Conservation (phyloP, 768 basidiomycete species). For the Guyanaporus albipodus region DNA sequence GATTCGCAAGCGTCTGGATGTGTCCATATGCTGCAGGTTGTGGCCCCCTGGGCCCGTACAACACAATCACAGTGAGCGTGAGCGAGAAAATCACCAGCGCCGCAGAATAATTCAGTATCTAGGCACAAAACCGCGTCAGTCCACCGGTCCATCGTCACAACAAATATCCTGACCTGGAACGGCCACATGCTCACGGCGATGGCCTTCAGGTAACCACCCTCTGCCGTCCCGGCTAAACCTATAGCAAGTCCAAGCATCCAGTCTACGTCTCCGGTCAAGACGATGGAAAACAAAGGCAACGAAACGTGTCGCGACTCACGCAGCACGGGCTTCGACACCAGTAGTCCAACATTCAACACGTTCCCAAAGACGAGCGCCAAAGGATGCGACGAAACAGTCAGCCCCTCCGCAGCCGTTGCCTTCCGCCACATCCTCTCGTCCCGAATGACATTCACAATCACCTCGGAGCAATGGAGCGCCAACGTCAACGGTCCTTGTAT, state of each 20-base stretch:
- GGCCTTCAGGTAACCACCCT: slow-evolving; percentile 4
- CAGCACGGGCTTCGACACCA: slow-evolving; percentile 22
- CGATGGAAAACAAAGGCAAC: neutral
- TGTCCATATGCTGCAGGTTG: slow-evolving; percentile 34
- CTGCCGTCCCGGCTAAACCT: slow-evolving; percentile 13
- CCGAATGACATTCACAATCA: slow-evolving; percentile 27
- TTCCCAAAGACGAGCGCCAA: slow-evolving; percentile 22
- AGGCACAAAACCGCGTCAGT: neutral
- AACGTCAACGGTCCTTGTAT: slow-evolving; percentile 30
- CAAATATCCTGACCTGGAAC: slow-evolving; percentile 16
- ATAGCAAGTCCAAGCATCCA: slow-evolving; percentile 33
- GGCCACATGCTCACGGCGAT: slow-evolving; percentile 26
- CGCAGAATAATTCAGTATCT: slow-evolving; percentile 28
- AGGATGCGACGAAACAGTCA: slow-evolving; percentile 16
- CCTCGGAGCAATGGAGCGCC: slow-evolving; percentile 27
- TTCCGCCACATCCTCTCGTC: slow-evolving; percentile 28
- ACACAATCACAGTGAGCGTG: slow-evolving; percentile 9
- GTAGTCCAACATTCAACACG: slow-evolving; percentile 11
- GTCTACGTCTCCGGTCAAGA: slow-evolving; percentile 14
- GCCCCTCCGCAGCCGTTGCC: slow-evolving; percentile 16
- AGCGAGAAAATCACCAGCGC: slow-evolving; percentile 20
- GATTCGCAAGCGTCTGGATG: slow-evolving; percentile 31
- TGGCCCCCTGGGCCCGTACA: slow-evolving; percentile 17
- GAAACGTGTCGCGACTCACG: slow-evolving; percentile 18
- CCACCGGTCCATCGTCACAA: neutral